These are phyloP conservation scores for Fraxinus americana DNA, from an alignment of 257 asterid species.

Conservation along the genomic window DNA sequence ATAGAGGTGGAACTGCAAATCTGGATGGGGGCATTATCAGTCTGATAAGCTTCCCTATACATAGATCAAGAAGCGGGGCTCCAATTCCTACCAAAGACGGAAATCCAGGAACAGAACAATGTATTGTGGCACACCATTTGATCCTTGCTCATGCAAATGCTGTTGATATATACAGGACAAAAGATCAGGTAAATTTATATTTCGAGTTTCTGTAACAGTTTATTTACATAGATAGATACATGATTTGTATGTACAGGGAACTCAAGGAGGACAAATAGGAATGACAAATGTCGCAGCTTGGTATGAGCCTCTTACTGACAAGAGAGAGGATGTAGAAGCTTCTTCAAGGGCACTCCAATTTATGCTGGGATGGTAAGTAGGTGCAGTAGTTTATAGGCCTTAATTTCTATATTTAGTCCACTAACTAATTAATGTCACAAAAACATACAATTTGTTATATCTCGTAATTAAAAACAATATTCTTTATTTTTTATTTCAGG, in stretches of 20 bases:
- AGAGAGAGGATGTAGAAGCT: background rate
- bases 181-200: constrained; percentile 36
- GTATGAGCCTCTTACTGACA: constrained; percentile 40
- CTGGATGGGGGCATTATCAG: background rate
- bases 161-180: constrained; percentile 38
- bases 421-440: no score
- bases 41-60: background rate
- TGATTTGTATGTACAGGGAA: constrained; percentile 21
- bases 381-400: background rate
- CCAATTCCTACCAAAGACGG: constrained; percentile 13
- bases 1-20: constrained; percentile 1
- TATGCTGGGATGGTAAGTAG: constrained; percentile 32
- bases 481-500: constrained; percentile 17
- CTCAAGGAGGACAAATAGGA: constrained; percentile 55
- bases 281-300: constrained; percentile 44
- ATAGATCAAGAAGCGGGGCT: background rate
- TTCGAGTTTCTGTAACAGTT: no score
- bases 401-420: no score
- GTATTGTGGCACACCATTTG: constrained; percentile 48
- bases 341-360: constrained; percentile 14
- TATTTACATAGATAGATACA: background rate
- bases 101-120: constrained; percentile 47
- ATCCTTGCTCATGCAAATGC: constrained; percentile 55
- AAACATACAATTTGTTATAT: no score
- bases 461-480: no score